These are phyloP conservation scores for Fusarium sp. DNA, from an alignment of 2,329 filamentous ascomycete species.

Conservation along the genomic window DNA sequence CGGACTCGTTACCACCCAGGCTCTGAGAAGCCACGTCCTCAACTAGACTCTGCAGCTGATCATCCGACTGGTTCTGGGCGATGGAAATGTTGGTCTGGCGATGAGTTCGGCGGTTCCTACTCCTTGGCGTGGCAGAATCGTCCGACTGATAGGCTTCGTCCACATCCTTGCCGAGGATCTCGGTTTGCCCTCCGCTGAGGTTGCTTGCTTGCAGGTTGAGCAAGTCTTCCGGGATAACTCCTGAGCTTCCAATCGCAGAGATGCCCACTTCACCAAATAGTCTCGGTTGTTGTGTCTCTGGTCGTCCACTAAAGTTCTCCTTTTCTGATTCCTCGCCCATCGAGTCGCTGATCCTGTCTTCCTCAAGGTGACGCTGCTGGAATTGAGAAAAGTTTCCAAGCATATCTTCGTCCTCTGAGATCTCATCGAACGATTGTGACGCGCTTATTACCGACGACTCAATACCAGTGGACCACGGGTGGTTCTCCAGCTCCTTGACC, in stretches of 20 bases:
- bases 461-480: slow-evolving; percentile 74
- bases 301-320: slow-evolving; percentile 79
- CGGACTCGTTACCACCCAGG: slow-evolving; percentile 59
- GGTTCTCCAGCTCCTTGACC: slow-evolving; percentile 74
- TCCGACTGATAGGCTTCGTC: slow-evolving; percentile 58
- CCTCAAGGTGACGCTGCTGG: slow-evolving; percentile 45
- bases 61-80: slow-evolving; percentile 56
- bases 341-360: slow-evolving; percentile 55
- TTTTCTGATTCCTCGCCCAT: slow-evolving; percentile 79
- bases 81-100: slow-evolving; percentile 49
- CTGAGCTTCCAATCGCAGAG: slow-evolving; percentile 65
- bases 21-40: slow-evolving; percentile 67
- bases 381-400: slow-evolving; percentile 71
- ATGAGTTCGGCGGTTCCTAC: slow-evolving; percentile 34
- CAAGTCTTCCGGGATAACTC: slow-evolving; percentile 58
- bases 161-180: slow-evolving; percentile 58
- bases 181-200: slow-evolving; percentile 52
- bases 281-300: slow-evolving; percentile 49
- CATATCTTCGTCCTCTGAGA: slow-evolving; percentile 69
- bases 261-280: slow-evolving; percentile 67
- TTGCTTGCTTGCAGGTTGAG: slow-evolving; percentile 60
- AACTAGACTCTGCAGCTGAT: slow-evolving; percentile 63
- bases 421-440: slow-evolving; percentile 68
- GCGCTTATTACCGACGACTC: slow-evolving; percentile 44
- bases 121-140: slow-evolving; percentile 46